These are phyloP conservation scores for Sphagnum magellanicum DNA, from an alignment of 228 moss, liverwort and hornwort genomes.

Conservation along the genomic window DNA sequence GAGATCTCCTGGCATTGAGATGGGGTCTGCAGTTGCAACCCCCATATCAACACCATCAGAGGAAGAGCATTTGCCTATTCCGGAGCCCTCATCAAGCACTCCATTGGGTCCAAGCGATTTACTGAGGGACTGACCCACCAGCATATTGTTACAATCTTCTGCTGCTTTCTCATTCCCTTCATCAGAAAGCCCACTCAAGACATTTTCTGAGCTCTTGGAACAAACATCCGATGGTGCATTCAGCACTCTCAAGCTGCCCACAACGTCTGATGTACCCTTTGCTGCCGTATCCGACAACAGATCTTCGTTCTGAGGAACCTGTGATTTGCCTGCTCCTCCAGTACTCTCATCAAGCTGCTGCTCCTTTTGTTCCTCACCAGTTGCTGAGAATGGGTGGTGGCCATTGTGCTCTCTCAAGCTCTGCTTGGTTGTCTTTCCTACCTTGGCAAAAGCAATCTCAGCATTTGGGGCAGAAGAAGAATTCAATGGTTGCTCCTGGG, in stretches of 20 bases:
- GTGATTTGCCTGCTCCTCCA: conserved; percentile 5
- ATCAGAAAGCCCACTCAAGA: conserved; percentile 56
- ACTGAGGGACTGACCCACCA: conserved; percentile 34
- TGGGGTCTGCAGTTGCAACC: conserved; percentile 41
- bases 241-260: conserved; percentile 27
- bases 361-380: conserved; percentile 1
- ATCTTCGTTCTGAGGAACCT: conserved; percentile 21
- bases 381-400: conserved; percentile 1
- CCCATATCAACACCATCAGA: conserved; percentile 82
- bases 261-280: conserved; percentile 27
- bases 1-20: conserved; percentile 35
- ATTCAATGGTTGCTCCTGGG: conserved; percentile 22
- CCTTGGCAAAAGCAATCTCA: conserved; percentile 14
- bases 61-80: conserved; percentile 82
- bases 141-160: conserved; percentile 25
- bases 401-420: conserved; percentile 16
- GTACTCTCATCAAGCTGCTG: not conserved
- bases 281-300: conserved; percentile 40
- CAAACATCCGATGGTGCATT: conserved; percentile 51
- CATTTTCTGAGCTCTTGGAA: conserved; percentile 87
- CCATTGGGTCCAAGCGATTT: conserved; percentile 27
- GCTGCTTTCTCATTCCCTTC: conserved; percentile 39
- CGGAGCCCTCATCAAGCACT: conserved; percentile 81
- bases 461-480: conserved; percentile 15
- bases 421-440: conserved; percentile 20